Evolutionary conservation across 2,329 filamentous ascomycete species (phyloP), one percentile per base, ranked within the genome.

Genomic region (Cryoendolithus antarcticus): DNA sequence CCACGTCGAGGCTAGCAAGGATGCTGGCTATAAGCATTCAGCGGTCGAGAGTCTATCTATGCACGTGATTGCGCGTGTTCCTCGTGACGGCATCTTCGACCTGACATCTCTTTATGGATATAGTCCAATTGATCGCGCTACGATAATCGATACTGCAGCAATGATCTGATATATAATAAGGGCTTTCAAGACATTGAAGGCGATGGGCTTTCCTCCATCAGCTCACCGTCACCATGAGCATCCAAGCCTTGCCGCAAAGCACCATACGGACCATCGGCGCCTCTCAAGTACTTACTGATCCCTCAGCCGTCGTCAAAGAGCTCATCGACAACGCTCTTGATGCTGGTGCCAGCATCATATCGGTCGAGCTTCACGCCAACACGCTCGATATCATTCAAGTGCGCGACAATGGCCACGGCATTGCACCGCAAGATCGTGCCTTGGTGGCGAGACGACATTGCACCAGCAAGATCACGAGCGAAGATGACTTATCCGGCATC

Each of bases 301-400:
- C 82, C 0, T 61, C 66, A 9, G 70, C 72, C 8, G 62, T 84
- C 2, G 71, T 86, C 49, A 88, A 88, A 54, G 83, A 88, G 58
- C 73, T 88, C 3, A 59, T 88, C 27, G 83, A 88, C 49, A 88
- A 89, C 57, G 70, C 81, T 32, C 69, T 88, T 12, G 82, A 89
- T 57, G 80, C 82, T 6, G 65, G 70, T 38, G 80, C 82, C 9
- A 80, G 72, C 2, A 70, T 69, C 2, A 65, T 89, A 41, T 74
- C 82, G 38, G 62, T 88, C 15, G 62, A 74, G 21, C 65, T 86
- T 9, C 72, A 79, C 3, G 50, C 67, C 32, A 78, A 86, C 52
- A 79, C 78, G 0, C 56, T 86, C 38, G 77, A 82, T 56, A 72
- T 69, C 38, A 72, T 89, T 30, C 74, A 82, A 50, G 74, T 86